phyloP scores from a whole-genome alignment of 257 asterid species.

The Cordia subcordata region DNA sequence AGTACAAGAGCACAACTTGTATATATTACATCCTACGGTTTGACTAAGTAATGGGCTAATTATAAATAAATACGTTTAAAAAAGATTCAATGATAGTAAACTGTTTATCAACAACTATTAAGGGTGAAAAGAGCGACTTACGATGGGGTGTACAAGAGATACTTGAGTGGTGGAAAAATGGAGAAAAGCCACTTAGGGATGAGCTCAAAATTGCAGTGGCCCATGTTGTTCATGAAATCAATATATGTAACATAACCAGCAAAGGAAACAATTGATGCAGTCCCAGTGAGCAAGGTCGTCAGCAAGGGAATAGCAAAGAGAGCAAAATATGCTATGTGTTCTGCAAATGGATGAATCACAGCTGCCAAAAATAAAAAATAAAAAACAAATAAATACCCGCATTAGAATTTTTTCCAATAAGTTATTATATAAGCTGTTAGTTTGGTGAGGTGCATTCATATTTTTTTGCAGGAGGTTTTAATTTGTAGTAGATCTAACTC shows the following conservation, averaged over 20 bases:
- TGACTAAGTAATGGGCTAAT: too few relatives aligned
- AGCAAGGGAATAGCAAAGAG: conserved; percentile 23
- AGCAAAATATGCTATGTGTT: conserved; percentile 23
- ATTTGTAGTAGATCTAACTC: too few relatives aligned
- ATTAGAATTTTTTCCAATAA: neutral
- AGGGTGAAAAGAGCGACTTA: conserved; percentile 10
- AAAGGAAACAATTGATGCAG: conserved; percentile 11
- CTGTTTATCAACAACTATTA: too few relatives aligned
- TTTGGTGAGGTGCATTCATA: too few relatives aligned
- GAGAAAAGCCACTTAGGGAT: conserved; percentile 22
- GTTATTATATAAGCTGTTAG: too few relatives aligned
- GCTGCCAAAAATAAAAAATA: conserved; percentile 11
- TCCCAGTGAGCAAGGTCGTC: conserved; percentile 12
- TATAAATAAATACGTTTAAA: too few relatives aligned
- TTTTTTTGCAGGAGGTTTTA: too few relatives aligned
- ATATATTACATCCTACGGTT: too few relatives aligned
- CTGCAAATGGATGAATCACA: conserved; percentile 36
- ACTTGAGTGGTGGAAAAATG: conserved; percentile 26
- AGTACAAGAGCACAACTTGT: too few relatives aligned
- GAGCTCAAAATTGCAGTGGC: conserved; percentile 31
- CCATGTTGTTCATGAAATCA: conserved; percentile 34
- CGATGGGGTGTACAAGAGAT: conserved; percentile 33
- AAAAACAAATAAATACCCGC: neutral
- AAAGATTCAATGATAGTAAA: too few relatives aligned
- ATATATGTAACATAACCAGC: conserved; percentile 19